Evolutionary conservation across 78 protist genomes (phyloP), one percentile per base, ranked within the genome.

Genomic region (Dictyostelium intermedium): DNA sequence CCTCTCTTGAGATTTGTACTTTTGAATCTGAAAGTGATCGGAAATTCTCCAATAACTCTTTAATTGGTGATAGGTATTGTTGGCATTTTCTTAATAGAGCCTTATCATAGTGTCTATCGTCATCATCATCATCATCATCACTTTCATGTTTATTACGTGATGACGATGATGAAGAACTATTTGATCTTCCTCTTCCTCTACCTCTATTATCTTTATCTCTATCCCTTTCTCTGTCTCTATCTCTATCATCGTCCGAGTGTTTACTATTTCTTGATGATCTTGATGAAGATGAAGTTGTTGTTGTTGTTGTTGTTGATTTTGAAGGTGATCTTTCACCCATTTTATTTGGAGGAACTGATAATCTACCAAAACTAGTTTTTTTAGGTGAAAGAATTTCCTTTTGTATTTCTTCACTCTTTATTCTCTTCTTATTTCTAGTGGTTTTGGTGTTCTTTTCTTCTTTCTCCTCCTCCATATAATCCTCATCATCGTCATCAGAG

Each of bases 311-410:
- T 8, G 74, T 37, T 10, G 74, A 20, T 69, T 53, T 77, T 25
- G 83, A 53, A 3, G 83, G 85, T 27, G 85, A 32, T 20, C 32
- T 27, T 11, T 14, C 34, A 78, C 41, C 47, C 34, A 80, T 56
- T 50, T 89, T 89, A 13, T 63, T 20, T n/a, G 94, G 94, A 18
- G 94, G 94, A 10, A 70, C 41, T 23, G 94, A 89, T 11, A 80
- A 41, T 80, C 94, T 78, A 69, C 94, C 94, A 35, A 84, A 89
- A 74, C 94, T 80, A 13, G 94, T 89, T 70, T 81, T 80, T 34
- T 66, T 89, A 16, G 94, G 89, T 66, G 89, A 66, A 13, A 66
- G 20, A 32, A 63, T 39, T 50, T 56, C 91, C 32, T 23, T n/a
- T 16, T 27, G 27, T 47, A 56, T 23, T 0, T 43, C 79, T 23